Evolutionary conservation across 768 basidiomycete species (phyloP), one percentile per base, ranked within the genome.

Genomic region (Cantharellus anzutake): DNA sequence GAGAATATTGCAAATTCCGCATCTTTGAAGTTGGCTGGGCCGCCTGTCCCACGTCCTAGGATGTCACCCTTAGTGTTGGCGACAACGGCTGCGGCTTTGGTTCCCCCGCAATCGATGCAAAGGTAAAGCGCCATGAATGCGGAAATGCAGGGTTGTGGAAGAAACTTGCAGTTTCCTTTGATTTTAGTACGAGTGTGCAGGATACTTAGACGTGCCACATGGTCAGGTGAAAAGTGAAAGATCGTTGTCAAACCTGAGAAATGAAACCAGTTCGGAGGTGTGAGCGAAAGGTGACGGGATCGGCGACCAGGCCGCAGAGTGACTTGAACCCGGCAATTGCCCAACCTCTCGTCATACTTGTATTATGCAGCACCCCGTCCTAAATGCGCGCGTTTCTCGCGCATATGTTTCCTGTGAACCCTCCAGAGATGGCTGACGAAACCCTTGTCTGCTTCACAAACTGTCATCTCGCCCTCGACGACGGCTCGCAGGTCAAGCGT

Each of bases 31-130:
- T 94, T 94, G 64, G 89, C 90, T 0, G 86, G 84, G 2, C 87
- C 87, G 4, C 80, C 81, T 16, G 73, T 68, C 2, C 80, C 86
- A 51, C 83, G 81, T 1, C 81, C 82, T 51, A 87, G 60, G 64
- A 88, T 76, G 3, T 71, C 70, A 63, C 87, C 84, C 2, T 73
- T 63, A 20, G 67, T 64, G 67, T 82, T 74, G 61, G 75, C 75
- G 68, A 93, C 79, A 61, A 78, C 85, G 3, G 78, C 85, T 37
- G 83, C 78, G 5, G 91, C 91, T 73, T 93, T 94, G 51, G 86
- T 86, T 29, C 87, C 90, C 39, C 90, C 90, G 62, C 88, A 90
- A 70, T 91, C 88, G 63, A 86, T 82, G 66, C 83, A 89, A 63
- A 91, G 81, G 67, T 79, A 85, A 65, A 86, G 63, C 37, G 41